These are phyloP conservation scores for Dispira parvispora DNA, from an alignment of 192 early-diverging fungal genomes.

Conservation along the genomic window DNA sequence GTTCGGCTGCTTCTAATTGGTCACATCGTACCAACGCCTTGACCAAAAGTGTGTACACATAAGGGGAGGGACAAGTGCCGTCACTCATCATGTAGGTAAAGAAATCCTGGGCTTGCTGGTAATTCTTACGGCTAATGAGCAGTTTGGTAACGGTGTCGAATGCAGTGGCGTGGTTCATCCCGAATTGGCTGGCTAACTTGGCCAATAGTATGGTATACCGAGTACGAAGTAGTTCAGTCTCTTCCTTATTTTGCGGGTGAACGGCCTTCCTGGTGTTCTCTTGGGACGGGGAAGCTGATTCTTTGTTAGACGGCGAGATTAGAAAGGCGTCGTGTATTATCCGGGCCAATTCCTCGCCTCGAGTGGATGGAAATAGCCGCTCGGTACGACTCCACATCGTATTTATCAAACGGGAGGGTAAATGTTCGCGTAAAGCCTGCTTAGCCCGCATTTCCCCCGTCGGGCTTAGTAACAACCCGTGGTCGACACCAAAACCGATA, in stretches of 20 bases:
- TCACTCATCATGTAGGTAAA: background rate
- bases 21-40: background rate
- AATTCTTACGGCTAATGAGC: background rate
- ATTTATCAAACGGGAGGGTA: too few species aligned
- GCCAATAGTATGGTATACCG: background rate
- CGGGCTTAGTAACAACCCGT: too few species aligned
- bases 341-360: background rate
- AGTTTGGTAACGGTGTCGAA: slow-evolving; percentile 3
- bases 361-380: background rate
- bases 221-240: background rate
- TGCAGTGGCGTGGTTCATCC: background rate
- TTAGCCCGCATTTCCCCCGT: too few species aligned
- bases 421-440: too few species aligned
- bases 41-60: background rate
- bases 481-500: background rate
- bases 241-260: too few species aligned
- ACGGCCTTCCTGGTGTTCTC: background rate
- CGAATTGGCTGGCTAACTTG: background rate
- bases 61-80: background rate
- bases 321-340: background rate
- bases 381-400: too few species aligned
- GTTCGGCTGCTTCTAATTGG: background rate
- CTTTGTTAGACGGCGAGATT: background rate
- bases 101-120: background rate
- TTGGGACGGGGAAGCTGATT: background rate